A percentile compares a stretch with the other conserved stretches of the same genome.
These are phyloP conservation scores for Fusarium newnesense DNA, from an alignment of 2,329 filamentous ascomycete species.

Conservation along the genomic window DNA sequence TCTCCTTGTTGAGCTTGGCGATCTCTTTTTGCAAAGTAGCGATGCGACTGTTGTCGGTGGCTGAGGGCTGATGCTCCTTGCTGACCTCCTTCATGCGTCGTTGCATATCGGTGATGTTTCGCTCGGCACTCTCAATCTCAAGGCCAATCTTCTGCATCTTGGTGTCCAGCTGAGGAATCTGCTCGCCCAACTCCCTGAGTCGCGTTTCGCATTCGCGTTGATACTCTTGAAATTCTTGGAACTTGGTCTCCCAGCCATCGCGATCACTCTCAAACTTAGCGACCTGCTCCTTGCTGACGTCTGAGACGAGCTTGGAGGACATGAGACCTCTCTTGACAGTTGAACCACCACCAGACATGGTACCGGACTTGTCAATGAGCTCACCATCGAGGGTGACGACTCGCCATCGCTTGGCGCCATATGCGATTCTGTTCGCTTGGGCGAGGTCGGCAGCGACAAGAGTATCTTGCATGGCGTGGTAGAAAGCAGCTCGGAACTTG, in stretches of 20 bases:
- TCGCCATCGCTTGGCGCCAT: constrained; percentile 91
- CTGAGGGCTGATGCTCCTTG: constrained; percentile 82
- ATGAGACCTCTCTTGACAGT: constrained; percentile 92
- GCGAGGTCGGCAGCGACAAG: constrained; percentile 90
- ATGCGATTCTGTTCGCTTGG: constrained; percentile 98
- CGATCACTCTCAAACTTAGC: constrained; percentile 86
- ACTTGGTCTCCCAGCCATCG: constrained; percentile 84
- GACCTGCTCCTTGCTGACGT: constrained; percentile 89
- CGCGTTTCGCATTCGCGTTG: constrained; percentile 81
- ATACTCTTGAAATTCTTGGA: constrained; percentile 85
- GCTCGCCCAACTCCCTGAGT: constrained; percentile 76
- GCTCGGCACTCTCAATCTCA: constrained; percentile 86
- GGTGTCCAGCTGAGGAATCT: constrained; percentile 87
- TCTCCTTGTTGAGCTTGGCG: constrained; percentile 76
- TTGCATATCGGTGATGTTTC: constrained; percentile 85
- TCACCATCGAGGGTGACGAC: constrained; percentile 96
- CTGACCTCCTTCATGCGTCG: constrained; percentile 86
- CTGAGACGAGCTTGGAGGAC: constrained; percentile 93
- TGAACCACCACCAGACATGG: constrained; percentile 96
- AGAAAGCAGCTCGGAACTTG: constrained; percentile 90
- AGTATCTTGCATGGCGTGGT: constrained; percentile 94
- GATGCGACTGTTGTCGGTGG: constrained; percentile 80
- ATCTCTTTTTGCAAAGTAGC: constrained; percentile 82
- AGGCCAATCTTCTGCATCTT: constrained; percentile 90
- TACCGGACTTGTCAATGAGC: constrained; percentile 97